phyloP scores from a whole-genome alignment of 192 early-diverging fungal genomes.

The Coemansia asiatica region DNA sequence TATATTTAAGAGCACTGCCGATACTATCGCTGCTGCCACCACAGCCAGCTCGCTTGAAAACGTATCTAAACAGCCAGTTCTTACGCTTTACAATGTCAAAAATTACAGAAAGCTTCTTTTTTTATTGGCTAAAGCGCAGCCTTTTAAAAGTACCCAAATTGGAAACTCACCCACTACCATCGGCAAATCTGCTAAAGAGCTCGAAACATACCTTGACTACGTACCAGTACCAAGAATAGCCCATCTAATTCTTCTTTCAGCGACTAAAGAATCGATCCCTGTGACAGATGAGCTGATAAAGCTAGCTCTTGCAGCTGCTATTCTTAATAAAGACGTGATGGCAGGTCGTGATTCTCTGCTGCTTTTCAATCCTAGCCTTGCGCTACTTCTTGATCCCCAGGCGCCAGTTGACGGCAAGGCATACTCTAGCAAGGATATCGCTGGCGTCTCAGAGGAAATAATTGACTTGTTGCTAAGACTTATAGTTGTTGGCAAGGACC shows the following conservation, averaged over 20 bases:
- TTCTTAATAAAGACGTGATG: slow-evolving; percentile 15
- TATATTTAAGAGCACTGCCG: slow-evolving; percentile 7
- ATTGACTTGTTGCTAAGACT: slow-evolving; percentile 21
- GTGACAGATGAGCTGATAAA: slow-evolving; percentile 7
- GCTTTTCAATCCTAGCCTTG: slow-evolving; percentile 26
- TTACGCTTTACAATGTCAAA: background rate
- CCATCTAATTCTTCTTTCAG: slow-evolving; percentile 28
- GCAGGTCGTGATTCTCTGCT: slow-evolving; percentile 36
- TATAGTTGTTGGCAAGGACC: slow-evolving; percentile 28
- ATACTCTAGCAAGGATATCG: background rate
- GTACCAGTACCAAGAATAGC: slow-evolving; percentile 17
- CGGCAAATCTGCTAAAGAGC: background rate
- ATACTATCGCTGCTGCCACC: background rate
- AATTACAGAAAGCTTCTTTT: slow-evolving; percentile 24
- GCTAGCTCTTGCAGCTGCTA: slow-evolving; percentile 19
- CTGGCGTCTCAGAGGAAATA: background rate
- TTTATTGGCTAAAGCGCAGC: slow-evolving; percentile 6
- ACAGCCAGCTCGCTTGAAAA: background rate
- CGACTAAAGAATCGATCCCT: slow-evolving; percentile 16
- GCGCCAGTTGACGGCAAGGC: background rate
- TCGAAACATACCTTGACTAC: slow-evolving; percentile 18
- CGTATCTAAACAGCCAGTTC: background rate
- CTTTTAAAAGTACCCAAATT: slow-evolving; percentile 1
- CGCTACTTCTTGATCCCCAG: slow-evolving; percentile 25
- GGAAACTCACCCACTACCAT: slow-evolving; percentile 19